Base-by-base conservation (phyloP, 1,284 basidiomycete species). In the Somion occarium region DNA sequence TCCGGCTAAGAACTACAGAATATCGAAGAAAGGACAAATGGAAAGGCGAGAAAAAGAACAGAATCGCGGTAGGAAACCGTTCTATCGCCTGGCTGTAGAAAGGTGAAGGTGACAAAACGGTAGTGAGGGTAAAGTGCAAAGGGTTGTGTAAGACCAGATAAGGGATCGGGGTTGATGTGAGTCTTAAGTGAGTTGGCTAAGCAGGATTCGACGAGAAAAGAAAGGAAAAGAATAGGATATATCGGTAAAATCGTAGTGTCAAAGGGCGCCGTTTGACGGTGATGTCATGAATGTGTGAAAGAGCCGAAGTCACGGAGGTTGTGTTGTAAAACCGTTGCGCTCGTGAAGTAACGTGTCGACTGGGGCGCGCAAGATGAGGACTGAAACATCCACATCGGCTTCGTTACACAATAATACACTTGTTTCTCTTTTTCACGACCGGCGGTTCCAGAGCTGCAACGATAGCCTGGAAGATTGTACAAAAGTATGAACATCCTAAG, bases 391-490 rank as follows among this genome's bases (percentile, higher is more conserved):
- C 30, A 7, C 15, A 7, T 15, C 30, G 44, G 43, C 54, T 52
- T 53, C 63, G 69, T 83, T 77, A 96, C 70, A 92, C 80, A 64
- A 96, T 80, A 66, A 91, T 76, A 80, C 95, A 98, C 73, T 82
- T 87, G 62, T 73, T 80, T 75, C 75, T 85, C 75, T 85, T 88
- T 80, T 86, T 93, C 63, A 89, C 77, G 59, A 96, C 86, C 56
- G 96, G 96, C 54, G 96, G 96, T 70, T 98, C 96, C 59, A 99
- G 83, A 20, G 95, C 97, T 57, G 96, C 96, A 57, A 98, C 96
- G 67, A 99, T 98, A 52, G 96, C 96, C 94, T 96, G 65, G 24
- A 20, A 51, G 49, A 45, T 18, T 19, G 38, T 9, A 23, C 48
- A 49, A 15, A 15, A 34, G 15, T 7, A 34, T 15, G 30, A 34